Conservation (phyloP, 257 asterid genomes). For the Lycium barbarum region DNA sequence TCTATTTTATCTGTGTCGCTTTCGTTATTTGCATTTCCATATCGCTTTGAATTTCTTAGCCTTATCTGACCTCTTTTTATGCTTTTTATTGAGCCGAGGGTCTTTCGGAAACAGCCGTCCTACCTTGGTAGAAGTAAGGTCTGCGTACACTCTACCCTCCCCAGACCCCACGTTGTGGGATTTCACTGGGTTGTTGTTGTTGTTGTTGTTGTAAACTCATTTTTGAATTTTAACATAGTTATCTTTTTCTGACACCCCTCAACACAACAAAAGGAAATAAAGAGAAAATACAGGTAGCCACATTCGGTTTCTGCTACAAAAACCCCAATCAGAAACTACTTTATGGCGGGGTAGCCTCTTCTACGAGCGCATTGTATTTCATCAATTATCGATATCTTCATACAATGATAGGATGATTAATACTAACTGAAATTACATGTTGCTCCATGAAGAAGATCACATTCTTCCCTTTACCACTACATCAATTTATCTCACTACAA, state of each 20-base stretch:
- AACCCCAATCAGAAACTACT: background rate
- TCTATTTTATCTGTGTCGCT: no score
- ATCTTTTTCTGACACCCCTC: background rate
- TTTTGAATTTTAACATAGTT: background rate
- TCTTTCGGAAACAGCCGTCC: no score
- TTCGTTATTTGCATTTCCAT: no score
- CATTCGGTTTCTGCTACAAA: background rate
- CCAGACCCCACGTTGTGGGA: no score
- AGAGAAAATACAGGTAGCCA: background rate
- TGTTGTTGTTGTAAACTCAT: no score
- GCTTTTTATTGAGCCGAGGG: no score
- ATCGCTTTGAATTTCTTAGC: no score
- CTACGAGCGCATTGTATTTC: background rate
- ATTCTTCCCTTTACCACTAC: background rate
- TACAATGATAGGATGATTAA: background rate
- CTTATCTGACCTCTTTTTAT: no score
- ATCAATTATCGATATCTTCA: slow-evolving; percentile 10
- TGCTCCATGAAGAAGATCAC: background rate
- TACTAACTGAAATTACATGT: background rate
- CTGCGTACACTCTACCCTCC: no score
- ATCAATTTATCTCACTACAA: background rate
- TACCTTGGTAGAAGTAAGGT: no score
- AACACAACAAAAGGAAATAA: background rate
- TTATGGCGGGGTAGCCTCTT: background rate
- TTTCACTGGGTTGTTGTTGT: no score